Evolutionary conservation across 2,329 filamentous ascomycete species (phyloP).

Genomic region (Trichoderma sp.): DNA sequence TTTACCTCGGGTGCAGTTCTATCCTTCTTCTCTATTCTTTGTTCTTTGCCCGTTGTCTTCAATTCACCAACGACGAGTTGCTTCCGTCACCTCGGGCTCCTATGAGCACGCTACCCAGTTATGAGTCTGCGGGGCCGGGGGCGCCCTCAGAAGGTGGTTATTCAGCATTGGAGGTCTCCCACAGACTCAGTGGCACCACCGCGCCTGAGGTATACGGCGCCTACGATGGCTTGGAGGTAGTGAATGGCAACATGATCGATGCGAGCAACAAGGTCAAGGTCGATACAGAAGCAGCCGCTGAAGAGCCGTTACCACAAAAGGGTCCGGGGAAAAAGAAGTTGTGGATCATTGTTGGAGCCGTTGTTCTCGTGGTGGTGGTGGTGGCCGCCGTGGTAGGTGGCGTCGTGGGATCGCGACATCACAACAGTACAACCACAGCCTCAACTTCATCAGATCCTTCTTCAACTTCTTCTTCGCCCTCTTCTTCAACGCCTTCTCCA

Average conservation of each 20-base stretch:
- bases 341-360: background rate
- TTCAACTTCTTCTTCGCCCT: background rate
- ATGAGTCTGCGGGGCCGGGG: background rate
- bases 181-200: background rate
- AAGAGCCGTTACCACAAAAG: background rate
- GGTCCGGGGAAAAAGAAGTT: background rate
- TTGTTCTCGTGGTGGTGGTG: background rate
- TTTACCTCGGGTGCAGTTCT: background rate
- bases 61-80: background rate
- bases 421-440: background rate
- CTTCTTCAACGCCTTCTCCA: background rate
- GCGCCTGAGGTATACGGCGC: background rate
- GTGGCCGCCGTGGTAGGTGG: background rate
- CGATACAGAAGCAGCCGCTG: background rate
- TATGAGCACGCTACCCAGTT: background rate
- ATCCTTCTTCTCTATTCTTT: background rate
- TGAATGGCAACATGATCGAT: background rate
- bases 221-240: background rate
- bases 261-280: background rate
- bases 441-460: background rate
- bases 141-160: background rate
- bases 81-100: background rate
- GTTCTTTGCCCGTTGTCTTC: background rate
- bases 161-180: background rate
- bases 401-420: background rate